phyloP scores from a whole-genome alignment of 2,329 filamentous ascomycete genomes.

The Monilinia laxa region DNA sequence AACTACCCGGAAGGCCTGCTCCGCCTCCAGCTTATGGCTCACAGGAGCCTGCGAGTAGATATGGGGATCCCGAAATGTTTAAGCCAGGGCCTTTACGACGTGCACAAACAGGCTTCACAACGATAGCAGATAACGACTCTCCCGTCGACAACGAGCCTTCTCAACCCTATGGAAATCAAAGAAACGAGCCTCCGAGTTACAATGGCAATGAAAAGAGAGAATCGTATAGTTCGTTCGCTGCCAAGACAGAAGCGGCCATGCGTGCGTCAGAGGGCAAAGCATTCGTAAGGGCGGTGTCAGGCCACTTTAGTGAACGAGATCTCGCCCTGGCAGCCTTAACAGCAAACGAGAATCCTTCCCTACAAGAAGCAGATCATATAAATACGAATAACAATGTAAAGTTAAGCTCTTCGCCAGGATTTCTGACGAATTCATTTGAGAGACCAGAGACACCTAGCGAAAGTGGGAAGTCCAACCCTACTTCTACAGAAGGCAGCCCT shows the following conservation, averaged over 20 bases:
- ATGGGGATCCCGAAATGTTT: slow-evolving; percentile 42
- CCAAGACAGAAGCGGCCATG: slow-evolving; percentile 57
- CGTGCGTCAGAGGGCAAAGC: slow-evolving; percentile 59
- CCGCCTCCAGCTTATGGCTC: slow-evolving; percentile 18
- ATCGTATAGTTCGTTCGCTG: slow-evolving; percentile 33
- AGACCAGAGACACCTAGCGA: slow-evolving; percentile 24
- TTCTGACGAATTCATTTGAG: slow-evolving; percentile 26
- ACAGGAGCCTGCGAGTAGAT: slow-evolving; percentile 18
- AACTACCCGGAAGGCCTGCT: slow-evolving; percentile 18
- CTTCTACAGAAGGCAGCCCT: slow-evolving; percentile 8
- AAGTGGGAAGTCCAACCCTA: slow-evolving; percentile 20
- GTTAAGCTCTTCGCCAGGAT: slow-evolving; percentile 14
- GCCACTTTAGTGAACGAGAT: slow-evolving; percentile 8
- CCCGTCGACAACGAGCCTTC: slow-evolving; percentile 12
- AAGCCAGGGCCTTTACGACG: slow-evolving; percentile 54
- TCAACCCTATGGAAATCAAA: background rate
- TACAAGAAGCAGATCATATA: slow-evolving; percentile 32
- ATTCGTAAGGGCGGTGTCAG: slow-evolving; percentile 45
- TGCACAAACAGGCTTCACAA: slow-evolving; percentile 49
- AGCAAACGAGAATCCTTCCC: slow-evolving; percentile 25
- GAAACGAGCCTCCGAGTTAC: slow-evolving; percentile 5
- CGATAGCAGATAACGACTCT: slow-evolving; percentile 20
- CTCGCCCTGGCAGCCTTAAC: slow-evolving; percentile 14
- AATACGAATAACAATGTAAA: slow-evolving; percentile 37
- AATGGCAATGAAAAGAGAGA: slow-evolving; percentile 13